A percentile compares a stretch with the other conserved stretches of the same genome.
These are phyloP conservation scores for Nakazawaea wickerhamii DNA, from an alignment of 805 yeast genomes.

Conservation along the genomic window DNA sequence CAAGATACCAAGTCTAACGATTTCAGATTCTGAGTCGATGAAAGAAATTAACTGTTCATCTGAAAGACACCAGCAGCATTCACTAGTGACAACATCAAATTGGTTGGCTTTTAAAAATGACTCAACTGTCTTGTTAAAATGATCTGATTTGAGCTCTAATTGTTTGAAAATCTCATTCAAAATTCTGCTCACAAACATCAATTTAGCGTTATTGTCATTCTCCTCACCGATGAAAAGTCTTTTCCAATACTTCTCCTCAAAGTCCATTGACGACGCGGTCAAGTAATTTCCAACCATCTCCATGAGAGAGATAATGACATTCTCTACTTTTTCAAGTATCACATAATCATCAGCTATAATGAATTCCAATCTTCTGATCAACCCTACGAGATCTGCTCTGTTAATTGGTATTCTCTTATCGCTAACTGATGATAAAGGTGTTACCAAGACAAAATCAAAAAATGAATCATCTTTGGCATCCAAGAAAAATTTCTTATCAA, in stretches of 20 bases:
- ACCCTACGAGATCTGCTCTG: slow-evolving; percentile 43
- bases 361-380: slow-evolving; percentile 33
- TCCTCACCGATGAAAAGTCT: slow-evolving; percentile 16
- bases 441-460: slow-evolving; percentile 29
- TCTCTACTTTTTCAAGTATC: slow-evolving; percentile 19
- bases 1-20: background rate
- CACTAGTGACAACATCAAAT: slow-evolving; percentile 12
- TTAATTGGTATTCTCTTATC: slow-evolving; percentile 34
- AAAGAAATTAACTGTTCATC: slow-evolving; percentile 15
- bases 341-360: slow-evolving; percentile 24
- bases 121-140: slow-evolving; percentile 9
- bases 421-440: slow-evolving; percentile 24
- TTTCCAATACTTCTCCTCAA: slow-evolving; percentile 25
- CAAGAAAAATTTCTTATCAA: background rate
- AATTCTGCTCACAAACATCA: slow-evolving; percentile 25
- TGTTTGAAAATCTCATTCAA: slow-evolving; percentile 33
- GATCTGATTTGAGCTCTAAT: slow-evolving; percentile 16
- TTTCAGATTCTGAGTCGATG: background rate
- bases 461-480: slow-evolving; percentile 22
- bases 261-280: background rate
- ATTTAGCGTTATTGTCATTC: slow-evolving; percentile 18
- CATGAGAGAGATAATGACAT: slow-evolving; percentile 30
- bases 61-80: slow-evolving; percentile 25
- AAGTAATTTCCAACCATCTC: slow-evolving; percentile 41
- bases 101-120: slow-evolving; percentile 3